These are phyloP conservation scores for Wickerhamomyces ciferrii DNA, from an alignment of 805 yeast species.

Conservation along the genomic window DNA sequence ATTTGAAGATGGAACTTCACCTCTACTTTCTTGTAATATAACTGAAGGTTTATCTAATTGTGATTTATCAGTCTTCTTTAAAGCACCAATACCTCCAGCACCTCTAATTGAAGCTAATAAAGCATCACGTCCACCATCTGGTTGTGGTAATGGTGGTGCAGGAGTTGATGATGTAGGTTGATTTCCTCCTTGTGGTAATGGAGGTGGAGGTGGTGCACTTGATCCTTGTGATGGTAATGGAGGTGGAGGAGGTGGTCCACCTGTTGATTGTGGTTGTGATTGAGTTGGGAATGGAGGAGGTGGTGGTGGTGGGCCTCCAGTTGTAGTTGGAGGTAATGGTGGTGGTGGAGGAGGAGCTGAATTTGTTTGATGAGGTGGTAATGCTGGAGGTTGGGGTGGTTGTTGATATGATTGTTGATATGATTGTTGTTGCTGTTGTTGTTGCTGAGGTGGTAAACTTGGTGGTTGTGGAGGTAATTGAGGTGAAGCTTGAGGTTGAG, in stretches of 20 bases:
- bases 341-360: constrained; percentile 5
- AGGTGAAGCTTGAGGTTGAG: constrained; percentile 15
- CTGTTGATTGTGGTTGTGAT: constrained; percentile 17
- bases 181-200: constrained; percentile 21
- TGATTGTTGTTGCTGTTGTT: constrained; percentile 2
- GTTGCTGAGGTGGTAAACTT: background rate
- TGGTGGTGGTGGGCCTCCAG: constrained; percentile 12
- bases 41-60: constrained; percentile 78
- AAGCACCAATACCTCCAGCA: constrained; percentile 61
- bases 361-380: constrained; percentile 9
- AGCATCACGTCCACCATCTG: constrained; percentile 69
- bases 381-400: constrained; percentile 8
- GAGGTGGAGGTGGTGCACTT: constrained; percentile 19
- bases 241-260: constrained; percentile 14
- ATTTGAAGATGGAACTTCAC: constrained; percentile 42
- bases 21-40: constrained; percentile 64
- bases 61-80: constrained; percentile 76
- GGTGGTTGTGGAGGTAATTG: constrained; percentile 5
- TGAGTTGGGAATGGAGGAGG: constrained; percentile 8
- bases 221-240: constrained; percentile 6
- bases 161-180: constrained; percentile 21
- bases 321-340: constrained; percentile 6
- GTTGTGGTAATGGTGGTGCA: constrained; percentile 22
- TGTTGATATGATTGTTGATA: background rate
- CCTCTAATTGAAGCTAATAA: constrained; percentile 81